Conservation (phyloP, 495 filamentous ascomycete genomes). For the Talaromyces nanjingensis region DNA sequence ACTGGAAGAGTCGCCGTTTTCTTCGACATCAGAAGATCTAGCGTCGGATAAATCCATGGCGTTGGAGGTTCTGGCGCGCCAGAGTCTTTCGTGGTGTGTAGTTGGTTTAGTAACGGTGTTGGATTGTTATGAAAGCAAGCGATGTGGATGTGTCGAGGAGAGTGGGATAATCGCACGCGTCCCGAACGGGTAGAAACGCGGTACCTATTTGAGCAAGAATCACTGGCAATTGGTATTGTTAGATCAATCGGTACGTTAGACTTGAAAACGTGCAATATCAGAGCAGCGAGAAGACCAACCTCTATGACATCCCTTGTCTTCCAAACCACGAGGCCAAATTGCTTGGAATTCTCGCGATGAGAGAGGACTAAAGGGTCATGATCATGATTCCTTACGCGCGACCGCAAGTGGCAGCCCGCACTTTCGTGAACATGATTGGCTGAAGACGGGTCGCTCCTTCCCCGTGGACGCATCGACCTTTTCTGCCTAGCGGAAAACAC, state of each 20-base stretch:
- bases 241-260: background rate
- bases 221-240: background rate
- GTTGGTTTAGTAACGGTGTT: background rate
- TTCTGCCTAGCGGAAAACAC: slow-evolving; percentile 1
- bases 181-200: slow-evolving; percentile 4
- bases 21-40: slow-evolving; percentile 4
- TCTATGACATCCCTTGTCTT: background rate
- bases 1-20: slow-evolving; percentile 27
- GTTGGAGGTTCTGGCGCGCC: background rate
- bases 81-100: background rate
- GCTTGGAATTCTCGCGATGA: background rate
- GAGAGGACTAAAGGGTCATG: background rate
- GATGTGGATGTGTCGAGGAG: background rate
- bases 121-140: background rate
- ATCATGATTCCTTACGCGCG: background rate
- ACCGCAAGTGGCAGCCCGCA: slow-evolving; percentile 1
- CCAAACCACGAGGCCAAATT: background rate
- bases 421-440: background rate
- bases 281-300: background rate
- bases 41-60: slow-evolving; percentile 8
- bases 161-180: slow-evolving; percentile 7
- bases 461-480: background rate
- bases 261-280: background rate
- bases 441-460: background rate
- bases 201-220: background rate